These are phyloP conservation scores for Prunus armeniaca DNA, from an alignment of 306 rosid genomes.

Conservation along the genomic window DNA sequence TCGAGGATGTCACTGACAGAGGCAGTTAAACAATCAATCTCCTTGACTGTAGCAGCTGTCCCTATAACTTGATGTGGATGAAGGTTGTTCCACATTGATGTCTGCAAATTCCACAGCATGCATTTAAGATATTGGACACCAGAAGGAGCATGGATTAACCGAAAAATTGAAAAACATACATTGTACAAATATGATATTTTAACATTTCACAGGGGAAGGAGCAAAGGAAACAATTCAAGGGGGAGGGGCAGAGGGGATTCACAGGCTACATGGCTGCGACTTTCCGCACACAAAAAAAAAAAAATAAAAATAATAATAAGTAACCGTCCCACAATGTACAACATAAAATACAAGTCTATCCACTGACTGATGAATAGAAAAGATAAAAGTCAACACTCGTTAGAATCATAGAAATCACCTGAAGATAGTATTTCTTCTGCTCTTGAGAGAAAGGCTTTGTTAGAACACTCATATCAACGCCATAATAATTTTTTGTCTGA, in stretches of 20 bases:
- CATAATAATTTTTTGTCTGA: conserved; percentile 68
- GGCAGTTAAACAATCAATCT: conserved; percentile 88
- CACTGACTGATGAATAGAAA: neutral
- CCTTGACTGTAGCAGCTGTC: conserved; percentile 68
- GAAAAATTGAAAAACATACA: neutral
- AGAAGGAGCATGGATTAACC: conserved; percentile 24
- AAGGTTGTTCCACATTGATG: conserved; percentile 88
- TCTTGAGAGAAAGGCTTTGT: conserved; percentile 82
- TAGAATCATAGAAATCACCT: conserved; percentile 43
- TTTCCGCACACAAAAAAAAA: too few relatives aligned
- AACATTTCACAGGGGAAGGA: too few relatives aligned
- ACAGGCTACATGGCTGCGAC: too few relatives aligned
- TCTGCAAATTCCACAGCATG: conserved; percentile 43
- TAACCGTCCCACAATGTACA: neutral
- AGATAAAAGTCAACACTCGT: neutral
- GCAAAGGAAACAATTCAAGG: too few relatives aligned
- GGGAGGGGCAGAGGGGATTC: too few relatives aligned
- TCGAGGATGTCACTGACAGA: conserved; percentile 72
- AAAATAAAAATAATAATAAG: too few relatives aligned
- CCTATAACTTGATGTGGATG: conserved; percentile 90
- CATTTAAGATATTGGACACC: conserved; percentile 11
- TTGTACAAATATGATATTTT: too few relatives aligned
- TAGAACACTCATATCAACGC: conserved; percentile 87
- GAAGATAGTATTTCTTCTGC: conserved; percentile 92
- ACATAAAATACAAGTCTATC: neutral